Evolutionary conservation across 106 monocot species (phyloP).

Genomic region (Agapanthus africanus): DNA sequence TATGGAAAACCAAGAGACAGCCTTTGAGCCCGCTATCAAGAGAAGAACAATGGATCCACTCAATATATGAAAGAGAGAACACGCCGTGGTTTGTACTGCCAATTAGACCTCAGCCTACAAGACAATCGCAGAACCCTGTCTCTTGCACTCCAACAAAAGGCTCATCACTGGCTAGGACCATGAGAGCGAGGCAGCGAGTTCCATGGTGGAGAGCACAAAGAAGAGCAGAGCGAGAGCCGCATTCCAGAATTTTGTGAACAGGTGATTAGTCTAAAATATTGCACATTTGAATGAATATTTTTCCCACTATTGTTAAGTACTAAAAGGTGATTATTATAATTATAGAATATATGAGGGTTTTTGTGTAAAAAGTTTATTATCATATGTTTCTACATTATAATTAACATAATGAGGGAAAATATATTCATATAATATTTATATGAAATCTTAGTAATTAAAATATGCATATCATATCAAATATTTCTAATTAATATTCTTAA

Average conservation of each 20-base stretch:
- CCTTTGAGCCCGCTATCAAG: slow-evolving; percentile 30
- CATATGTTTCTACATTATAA: too few relatives aligned
- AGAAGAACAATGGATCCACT: slow-evolving; percentile 48
- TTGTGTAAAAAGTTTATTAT: too few relatives aligned
- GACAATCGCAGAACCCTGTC: slow-evolving; percentile 61
- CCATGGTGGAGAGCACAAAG: slow-evolving; percentile 34
- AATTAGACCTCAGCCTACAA: slow-evolving; percentile 66
- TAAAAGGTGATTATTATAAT: too few relatives aligned
- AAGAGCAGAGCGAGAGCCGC: slow-evolving; percentile 36
- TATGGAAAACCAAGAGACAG: slow-evolving; percentile 12
- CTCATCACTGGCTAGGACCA: slow-evolving; percentile 72
- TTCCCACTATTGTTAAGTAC: too few relatives aligned
- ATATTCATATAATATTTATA: too few relatives aligned
- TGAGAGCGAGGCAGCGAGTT: slow-evolving; percentile 55
- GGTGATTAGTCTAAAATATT: too few relatives aligned
- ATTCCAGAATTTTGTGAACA: slow-evolving; percentile 49
- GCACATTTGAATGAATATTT: too few relatives aligned
- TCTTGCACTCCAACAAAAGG: slow-evolving; percentile 43
- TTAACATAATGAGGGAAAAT: too few relatives aligned
- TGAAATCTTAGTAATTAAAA: too few relatives aligned
- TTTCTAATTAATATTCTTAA: too few relatives aligned
- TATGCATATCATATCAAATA: too few relatives aligned
- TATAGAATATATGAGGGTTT: too few relatives aligned
- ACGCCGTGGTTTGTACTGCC: slow-evolving; percentile 60
- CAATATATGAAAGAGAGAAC: slow-evolving; percentile 41